Base-by-base conservation (phyloP, 768 basidiomycete species). In the Hortiboletus flavorubellus region DNA sequence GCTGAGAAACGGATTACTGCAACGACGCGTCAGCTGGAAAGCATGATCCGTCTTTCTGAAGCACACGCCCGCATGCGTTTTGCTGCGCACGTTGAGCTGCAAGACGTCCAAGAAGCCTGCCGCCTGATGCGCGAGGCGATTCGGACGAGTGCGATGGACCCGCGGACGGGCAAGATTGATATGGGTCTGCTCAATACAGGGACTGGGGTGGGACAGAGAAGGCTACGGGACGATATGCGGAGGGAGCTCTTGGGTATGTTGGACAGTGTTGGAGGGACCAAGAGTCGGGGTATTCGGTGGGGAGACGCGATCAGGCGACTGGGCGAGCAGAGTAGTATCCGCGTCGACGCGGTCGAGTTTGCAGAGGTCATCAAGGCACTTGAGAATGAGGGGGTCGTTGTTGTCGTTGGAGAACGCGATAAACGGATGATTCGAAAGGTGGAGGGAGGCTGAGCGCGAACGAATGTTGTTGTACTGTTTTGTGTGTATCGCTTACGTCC, bases 41-140 rank as follows among this genome's bases (percentile, higher is more conserved):
- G 87, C 62, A 91, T 99, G 85, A 97, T 99, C 65, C 89, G 95
- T 6, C 83, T 99, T 29, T 88, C 90, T 0, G 97, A 99, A 73
- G 97, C 90, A 1, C 97, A 99, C 68, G 95, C 97, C 5, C 82
- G 95, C 33, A 98, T 98, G 97, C 83, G 94, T 0, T 89, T 97
- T 71, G 89, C 88, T 18, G 78, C 85, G n/a, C 80, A 81, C 49
- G 96, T 99, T 38, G 91, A 95, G 66, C 73, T 91, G 43, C 73
- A 77, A 51, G 97, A 98, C 65, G 97, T 98, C 31, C 78, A 80
- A 58, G 97, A 98, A 71, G 94, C 96, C 1, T 85, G 81, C 65
- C 80, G 97, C n/a, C 81, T 99, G 62, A 98, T 99, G 87, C 85
- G 92, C 44, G 93, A 96, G 69, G 97, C 96, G 5, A 90, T 99